These are phyloP conservation scores for Flaveria floridana DNA, from an alignment of 140 eudicot genomes.

Conservation along the genomic window DNA sequence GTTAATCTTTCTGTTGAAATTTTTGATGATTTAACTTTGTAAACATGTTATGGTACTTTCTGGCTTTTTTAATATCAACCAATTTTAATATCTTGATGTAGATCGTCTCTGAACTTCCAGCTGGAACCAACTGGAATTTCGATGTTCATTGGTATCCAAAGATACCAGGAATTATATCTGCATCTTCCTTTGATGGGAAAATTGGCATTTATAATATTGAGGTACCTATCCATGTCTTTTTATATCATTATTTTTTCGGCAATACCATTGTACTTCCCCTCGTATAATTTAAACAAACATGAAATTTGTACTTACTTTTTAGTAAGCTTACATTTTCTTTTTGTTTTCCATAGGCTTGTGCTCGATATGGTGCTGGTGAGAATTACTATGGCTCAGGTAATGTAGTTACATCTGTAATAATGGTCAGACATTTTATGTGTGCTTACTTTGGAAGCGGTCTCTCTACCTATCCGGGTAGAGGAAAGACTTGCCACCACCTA, in stretches of 20 bases:
- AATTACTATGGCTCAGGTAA: slow-evolving; percentile 70
- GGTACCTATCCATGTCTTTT: slow-evolving; percentile 33
- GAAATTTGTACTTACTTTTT: background rate
- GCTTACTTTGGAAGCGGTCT: too few species aligned
- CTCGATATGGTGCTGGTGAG: slow-evolving; percentile 68
- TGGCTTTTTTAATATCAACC: slow-evolving; percentile 5
- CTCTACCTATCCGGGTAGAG: too few species aligned
- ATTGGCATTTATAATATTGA: slow-evolving; percentile 87
- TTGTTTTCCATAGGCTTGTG: slow-evolving; percentile 60
- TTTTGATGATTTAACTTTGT: slow-evolving; percentile 16
- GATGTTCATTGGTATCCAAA: slow-evolving; percentile 95
- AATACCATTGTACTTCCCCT: background rate
- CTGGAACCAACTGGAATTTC: slow-evolving; percentile 92
- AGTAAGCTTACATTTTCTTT: background rate
- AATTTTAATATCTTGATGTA: slow-evolving; percentile 36
- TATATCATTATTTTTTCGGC: slow-evolving; percentile 12
- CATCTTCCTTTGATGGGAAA: slow-evolving; percentile 96
- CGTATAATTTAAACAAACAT: background rate
- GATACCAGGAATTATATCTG: slow-evolving; percentile 96
- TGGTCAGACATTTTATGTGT: slow-evolving; percentile 3
- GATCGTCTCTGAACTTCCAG: slow-evolving; percentile 95
- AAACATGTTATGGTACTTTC: slow-evolving; percentile 1
- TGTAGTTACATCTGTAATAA: slow-evolving; percentile 8
- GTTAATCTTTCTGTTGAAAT: slow-evolving; percentile 15
- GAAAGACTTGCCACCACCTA: too few species aligned